Conservation (phyloP, 1,139 yeast species). For the Lodderomyces elongisporus region DNA sequence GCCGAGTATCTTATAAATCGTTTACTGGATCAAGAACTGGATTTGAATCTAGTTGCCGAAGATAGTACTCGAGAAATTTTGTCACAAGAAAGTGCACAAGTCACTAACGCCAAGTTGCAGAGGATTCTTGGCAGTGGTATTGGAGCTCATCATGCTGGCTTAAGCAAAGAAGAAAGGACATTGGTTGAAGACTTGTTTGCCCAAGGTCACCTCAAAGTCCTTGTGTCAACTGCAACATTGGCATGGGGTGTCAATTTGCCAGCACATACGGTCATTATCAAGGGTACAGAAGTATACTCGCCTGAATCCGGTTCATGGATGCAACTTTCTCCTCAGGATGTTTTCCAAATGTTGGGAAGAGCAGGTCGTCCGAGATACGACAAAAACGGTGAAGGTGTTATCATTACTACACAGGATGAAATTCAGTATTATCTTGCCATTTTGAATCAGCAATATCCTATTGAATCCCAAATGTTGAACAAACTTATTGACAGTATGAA, state of each 20-base stretch:
- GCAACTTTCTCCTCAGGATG: conserved; percentile 88
- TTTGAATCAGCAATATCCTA: conserved; percentile 84
- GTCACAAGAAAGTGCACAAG: conserved; percentile 55
- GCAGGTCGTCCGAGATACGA: conserved; percentile 98
- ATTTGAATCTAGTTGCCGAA: conserved; percentile 45
- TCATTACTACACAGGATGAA: conserved; percentile 82
- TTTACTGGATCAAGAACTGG: conserved; percentile 52
- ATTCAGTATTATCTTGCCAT: conserved; percentile 85
- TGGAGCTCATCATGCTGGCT: conserved; percentile 95
- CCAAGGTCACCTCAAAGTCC: conserved; percentile 73
- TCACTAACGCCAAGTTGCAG: conserved; percentile 51
- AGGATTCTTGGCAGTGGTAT: conserved; percentile 67
- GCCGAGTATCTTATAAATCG: conserved; percentile 70
- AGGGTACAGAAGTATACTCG: conserved; percentile 91
- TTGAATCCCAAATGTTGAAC: conserved; percentile 79
- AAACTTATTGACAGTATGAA: conserved; percentile 70
- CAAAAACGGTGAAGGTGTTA: conserved; percentile 87
- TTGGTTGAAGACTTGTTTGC: conserved; percentile 84
- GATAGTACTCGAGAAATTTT: conserved; percentile 61
- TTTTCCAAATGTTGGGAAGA: conserved; percentile 91
- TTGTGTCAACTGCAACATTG: conserved; percentile 90
- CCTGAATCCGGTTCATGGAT: conserved; percentile 89
- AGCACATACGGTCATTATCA: conserved; percentile 91
- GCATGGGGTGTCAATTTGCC: conserved; percentile 99
- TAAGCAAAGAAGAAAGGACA: conserved; percentile 66